Conservation (phyloP, 2,329 filamentous ascomycete species). For the Moelleriella libera region DNA sequence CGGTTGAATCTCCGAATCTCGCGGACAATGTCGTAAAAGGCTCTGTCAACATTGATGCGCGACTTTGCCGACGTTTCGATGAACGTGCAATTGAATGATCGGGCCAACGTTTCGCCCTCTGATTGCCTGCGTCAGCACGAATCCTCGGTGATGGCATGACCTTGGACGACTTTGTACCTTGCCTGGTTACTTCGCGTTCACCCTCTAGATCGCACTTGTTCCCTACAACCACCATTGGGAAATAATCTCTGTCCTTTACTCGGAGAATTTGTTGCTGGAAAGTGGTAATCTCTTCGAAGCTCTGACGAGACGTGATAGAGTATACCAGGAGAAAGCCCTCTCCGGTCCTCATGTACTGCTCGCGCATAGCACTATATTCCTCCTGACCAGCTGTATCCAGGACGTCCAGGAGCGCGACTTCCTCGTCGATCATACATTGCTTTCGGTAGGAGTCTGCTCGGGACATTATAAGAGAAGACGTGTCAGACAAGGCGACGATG, state of each 20-base stretch:
- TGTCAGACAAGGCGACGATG: too few relatives aligned
- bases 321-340: slow-evolving; percentile 97
- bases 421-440: slow-evolving; percentile 97
- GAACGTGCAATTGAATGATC: slow-evolving; percentile 89
- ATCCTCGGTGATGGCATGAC: background rate
- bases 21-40: slow-evolving; percentile 95
- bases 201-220: slow-evolving; percentile 98
- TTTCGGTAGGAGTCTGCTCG: slow-evolving; percentile 94
- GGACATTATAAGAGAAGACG: background rate
- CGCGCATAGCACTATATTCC: slow-evolving; percentile 98
- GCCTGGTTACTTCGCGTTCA: slow-evolving; percentile 80
- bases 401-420: slow-evolving; percentile 93
- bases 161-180: slow-evolving; percentile 47
- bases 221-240: slow-evolving; percentile 96
- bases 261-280: slow-evolving; percentile 98
- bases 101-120: slow-evolving; percentile 85
- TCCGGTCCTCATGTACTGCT: slow-evolving; percentile 99
- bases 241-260: slow-evolving; percentile 99
- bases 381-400: slow-evolving; percentile 97
- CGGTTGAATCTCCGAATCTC: slow-evolving; percentile 98
- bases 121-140: slow-evolving; percentile 7
- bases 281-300: slow-evolving; percentile 95
- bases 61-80: slow-evolving; percentile 99
- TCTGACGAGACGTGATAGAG: slow-evolving; percentile 94
- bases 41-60: slow-evolving; percentile 94